Base-by-base conservation (phyloP, 495 filamentous ascomycete species). In the Talaromyces wortmannii region DNA sequence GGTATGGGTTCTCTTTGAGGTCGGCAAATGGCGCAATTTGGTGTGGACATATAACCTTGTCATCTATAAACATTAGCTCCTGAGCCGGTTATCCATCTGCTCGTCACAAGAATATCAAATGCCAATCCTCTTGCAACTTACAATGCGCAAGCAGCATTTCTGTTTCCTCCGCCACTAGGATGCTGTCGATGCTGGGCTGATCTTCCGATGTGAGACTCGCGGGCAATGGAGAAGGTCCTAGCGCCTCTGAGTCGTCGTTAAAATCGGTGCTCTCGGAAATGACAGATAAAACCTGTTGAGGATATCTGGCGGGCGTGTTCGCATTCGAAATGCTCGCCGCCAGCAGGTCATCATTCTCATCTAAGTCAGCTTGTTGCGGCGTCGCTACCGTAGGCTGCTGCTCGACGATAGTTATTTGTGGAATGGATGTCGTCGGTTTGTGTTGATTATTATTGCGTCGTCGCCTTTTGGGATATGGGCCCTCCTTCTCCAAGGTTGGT, bases 11-110 rank as follows among this genome's bases (percentile, higher is more conserved):
- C 30, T 69, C 59, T 1, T 42, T 36, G 5, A 49, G 52, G 50
- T 61, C 50, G 2, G 59, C 59, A 31, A 59, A 48, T 29, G 65
- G 66, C 0, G 70, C 69, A 7, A 74, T 67, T 29, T 74, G 70
- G 54, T 72, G 69, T 4, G 70, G 70, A 45, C 68, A 72, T 29
- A 74, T 69, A 1, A 64, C 43, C 5, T 49, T 56, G 51, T 72
- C 70, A 49, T 74, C 70, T 72, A 43, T 46, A 46, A 4, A 40
- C 13, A 52, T 56, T 16, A 33, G 44, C 44, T 46, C 7, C n/a
- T 45, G 44, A 13, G 5, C 11, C 6, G 5, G 44, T 45, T 15
- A 46, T 46, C 15, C n/a, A 7, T 13, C 13, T 42, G 7, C 7
- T 42, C 7, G 7, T 42, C 36, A 7, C 36, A 16, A 46, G 10